Evolutionary conservation across 306 rosid species (phyloP), one percentile per base, ranked within the genome.

Genomic region (Datisca glomerata): DNA sequence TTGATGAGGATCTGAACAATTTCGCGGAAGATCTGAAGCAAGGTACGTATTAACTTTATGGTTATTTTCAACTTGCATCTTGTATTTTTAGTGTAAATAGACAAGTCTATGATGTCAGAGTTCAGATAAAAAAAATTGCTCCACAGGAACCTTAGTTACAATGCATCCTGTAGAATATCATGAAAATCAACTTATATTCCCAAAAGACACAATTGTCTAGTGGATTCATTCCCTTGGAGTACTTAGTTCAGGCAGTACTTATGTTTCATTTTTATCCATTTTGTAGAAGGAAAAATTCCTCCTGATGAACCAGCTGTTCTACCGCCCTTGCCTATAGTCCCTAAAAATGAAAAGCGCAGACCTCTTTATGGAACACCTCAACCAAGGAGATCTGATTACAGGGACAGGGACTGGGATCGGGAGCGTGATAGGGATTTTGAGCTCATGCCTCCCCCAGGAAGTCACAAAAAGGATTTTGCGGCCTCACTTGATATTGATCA

Each of bases 381-480:
- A 55, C 33, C 86, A 1, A 89, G 63, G 70, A 89, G 93, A 60
- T 47, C 62, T 45, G 93, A 89, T 46, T 83, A 67, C 49, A 77
- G 83, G 64, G 93, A 87, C 3, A 68, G 97, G 57, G 97, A 87
- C 15, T 87, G 94, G 93, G 97, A 89, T 65, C 66, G 93, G 52
- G 96, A 85, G 47, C 96, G 87, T 38, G 96, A 80, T 64, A 75
- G 95, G 58, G 98, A 89, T 78, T 72, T 83, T 41, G 93, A 89
- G 74, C 77, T 89, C 59, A 89, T 89, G 93, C 93, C 98, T 41
- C 95, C 93, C 18, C 95, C 86, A 49, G 98, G 98, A 72, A 64
- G 91, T 68, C 81, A 80, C 54, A 89, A 61, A 63, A 84, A 78
- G 72, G 98, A 89, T 1, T 83, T 70, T 68, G 53, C 51, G 29